Percentiles rank a stretch among this genome's conserved stretches.
phyloP scores from a whole-genome alignment of 768 basidiomycete species.

The Suillus alpinus region DNA sequence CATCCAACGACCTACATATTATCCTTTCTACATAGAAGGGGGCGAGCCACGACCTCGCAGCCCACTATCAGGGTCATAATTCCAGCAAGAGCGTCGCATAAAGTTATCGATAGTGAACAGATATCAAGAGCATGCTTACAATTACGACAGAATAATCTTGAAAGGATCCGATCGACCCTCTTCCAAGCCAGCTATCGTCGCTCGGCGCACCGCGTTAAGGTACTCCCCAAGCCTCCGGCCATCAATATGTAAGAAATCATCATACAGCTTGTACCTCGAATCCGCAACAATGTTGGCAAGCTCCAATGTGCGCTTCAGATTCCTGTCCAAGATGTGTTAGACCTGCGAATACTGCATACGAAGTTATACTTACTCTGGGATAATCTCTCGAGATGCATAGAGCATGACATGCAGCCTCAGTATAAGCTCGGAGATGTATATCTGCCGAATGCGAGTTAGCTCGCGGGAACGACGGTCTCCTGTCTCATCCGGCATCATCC shows the following conservation, averaged over 20 bases:
- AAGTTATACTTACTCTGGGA: no score
- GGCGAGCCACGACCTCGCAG: neutral
- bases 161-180: conserved; percentile 78
- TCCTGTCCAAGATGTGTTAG: no score
- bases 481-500: no score
- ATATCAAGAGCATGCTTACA: neutral
- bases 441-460: no score
- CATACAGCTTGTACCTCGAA: conserved; percentile 82
- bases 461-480: no score
- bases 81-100: neutral
- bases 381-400: no score
- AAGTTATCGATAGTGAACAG: neutral
- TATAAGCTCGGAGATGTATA: no score
- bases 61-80: neutral
- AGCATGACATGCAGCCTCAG: no score
- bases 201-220: conserved; percentile 67
- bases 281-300: no score
- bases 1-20: no score
- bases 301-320: no score
- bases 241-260: conserved; percentile 69
- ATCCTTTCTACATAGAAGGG: neutral
- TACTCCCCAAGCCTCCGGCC: conserved; percentile 70
- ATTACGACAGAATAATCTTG: conserved; percentile 36
- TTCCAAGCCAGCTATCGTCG: conserved; percentile 69
- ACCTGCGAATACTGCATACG: no score